Conservation (phyloP, 495 filamentous ascomycete species). For the Hyphodiscus hymeniophilus region DNA sequence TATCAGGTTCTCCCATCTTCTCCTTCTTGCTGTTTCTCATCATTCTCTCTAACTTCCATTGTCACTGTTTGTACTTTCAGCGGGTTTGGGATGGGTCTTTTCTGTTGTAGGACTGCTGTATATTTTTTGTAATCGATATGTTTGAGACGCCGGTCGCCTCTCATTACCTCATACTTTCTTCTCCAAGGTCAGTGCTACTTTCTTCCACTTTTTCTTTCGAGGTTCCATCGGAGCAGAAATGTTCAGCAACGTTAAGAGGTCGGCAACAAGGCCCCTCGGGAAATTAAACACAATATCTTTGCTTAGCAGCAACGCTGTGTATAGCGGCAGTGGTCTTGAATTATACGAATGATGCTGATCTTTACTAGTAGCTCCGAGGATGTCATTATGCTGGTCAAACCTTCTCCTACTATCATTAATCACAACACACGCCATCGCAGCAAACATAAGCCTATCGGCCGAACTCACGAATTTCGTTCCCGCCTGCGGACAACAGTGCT, state of each 20-base stretch:
- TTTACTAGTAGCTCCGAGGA: conserved; percentile 16
- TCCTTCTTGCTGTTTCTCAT: conserved; percentile 2
- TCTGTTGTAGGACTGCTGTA: background rate
- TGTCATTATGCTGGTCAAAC: conserved; percentile 22
- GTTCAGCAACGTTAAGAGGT: background rate
- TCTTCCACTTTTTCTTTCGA: conserved; percentile 3
- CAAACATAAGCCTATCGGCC: conserved; percentile 27
- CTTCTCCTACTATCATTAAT: conserved; percentile 18
- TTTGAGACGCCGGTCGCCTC: conserved; percentile 22
- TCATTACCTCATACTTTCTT: conserved; percentile 13
- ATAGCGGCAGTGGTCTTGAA: too few species aligned
- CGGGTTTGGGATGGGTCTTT: too few species aligned
- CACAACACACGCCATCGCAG: conserved; percentile 5
- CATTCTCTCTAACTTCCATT: conserved; percentile 1
- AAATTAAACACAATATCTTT: too few species aligned
- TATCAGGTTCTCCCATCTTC: conserved; percentile 8
- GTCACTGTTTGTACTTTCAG: background rate
- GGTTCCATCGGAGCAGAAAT: background rate
- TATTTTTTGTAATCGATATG: conserved; percentile 15
- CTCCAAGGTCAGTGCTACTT: conserved; percentile 11
- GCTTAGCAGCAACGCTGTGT: too few species aligned
- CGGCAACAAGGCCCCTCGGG: too few species aligned
- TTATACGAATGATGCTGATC: conserved; percentile 13
- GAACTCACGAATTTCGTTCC: conserved; percentile 47
- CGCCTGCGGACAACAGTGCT: conserved; percentile 54